Evolutionary conservation across 1,284 basidiomycete genomes (phyloP).

Genomic region (Irpex sp.): DNA sequence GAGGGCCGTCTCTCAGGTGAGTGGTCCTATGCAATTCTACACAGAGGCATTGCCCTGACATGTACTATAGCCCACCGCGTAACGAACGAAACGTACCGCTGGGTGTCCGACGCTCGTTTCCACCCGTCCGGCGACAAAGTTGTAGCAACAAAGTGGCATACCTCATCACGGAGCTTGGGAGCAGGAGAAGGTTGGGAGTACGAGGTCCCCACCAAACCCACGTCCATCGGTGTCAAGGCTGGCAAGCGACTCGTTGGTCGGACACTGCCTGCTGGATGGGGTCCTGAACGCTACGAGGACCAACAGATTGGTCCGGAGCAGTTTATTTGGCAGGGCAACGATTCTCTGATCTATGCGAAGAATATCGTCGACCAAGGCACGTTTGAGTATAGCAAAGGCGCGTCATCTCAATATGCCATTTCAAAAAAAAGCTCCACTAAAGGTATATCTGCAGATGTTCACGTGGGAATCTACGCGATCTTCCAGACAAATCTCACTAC

Average conservation of each 20-base stretch:
- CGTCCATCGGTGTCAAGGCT: constrained; percentile 39
- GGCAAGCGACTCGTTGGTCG: constrained; percentile 55
- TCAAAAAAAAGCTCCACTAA: not conserved
- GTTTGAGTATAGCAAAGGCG: constrained; percentile 67
- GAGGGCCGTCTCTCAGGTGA: constrained; percentile 58
- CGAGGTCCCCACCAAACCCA: constrained; percentile 32
- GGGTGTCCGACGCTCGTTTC: constrained; percentile 64
- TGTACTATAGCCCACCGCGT: constrained; percentile 49
- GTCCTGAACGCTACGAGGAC: constrained; percentile 50
- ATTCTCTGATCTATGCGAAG: constrained; percentile 61
- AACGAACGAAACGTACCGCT: constrained; percentile 72
- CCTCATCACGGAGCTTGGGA: constrained; percentile 53
- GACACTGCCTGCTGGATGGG: constrained; percentile 58
- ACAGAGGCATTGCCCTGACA: not conserved
- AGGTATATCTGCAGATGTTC: constrained; percentile 45
- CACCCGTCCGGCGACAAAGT: constrained; percentile 59
- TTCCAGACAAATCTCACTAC: constrained; percentile 60
- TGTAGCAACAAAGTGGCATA: constrained; percentile 76
- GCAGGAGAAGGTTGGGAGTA: constrained; percentile 75
- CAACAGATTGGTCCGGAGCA: constrained; percentile 75
- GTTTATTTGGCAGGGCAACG: constrained; percentile 55
- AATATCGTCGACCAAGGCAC: constrained; percentile 50
- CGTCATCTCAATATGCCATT: not conserved
- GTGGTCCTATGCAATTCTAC: constrained; percentile 11
- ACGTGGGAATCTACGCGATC: constrained; percentile 68